These are phyloP conservation scores for Chamaecrista fasciculata DNA, from an alignment of 306 rosid genomes.

Conservation along the genomic window DNA sequence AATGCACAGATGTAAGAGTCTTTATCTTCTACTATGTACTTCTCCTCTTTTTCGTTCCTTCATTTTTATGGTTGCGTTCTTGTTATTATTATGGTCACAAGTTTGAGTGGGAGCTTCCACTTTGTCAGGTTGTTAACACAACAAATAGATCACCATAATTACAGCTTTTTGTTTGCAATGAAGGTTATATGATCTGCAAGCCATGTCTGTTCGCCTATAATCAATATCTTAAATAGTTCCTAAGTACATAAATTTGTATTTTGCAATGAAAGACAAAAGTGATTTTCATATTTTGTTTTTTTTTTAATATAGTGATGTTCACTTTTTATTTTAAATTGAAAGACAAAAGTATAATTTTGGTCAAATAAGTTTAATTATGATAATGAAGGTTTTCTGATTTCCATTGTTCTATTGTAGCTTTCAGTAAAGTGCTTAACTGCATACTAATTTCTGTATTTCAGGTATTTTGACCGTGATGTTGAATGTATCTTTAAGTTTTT, in stretches of 20 bases:
- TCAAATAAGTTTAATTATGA: neutral
- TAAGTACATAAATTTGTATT: neutral
- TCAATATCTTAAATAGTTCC: conserved; percentile 3
- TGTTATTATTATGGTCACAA: neutral
- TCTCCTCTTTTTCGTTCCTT: neutral
- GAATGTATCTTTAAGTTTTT: conserved; percentile 88
- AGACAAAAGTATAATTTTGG: conserved; percentile 3
- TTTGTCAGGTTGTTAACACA: conserved; percentile 11
- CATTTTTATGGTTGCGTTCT: neutral
- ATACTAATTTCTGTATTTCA: conserved; percentile 41
- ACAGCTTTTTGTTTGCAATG: neutral
- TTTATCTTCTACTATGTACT: conserved; percentile 17
- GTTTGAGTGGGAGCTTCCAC: neutral
- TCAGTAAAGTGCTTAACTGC: neutral
- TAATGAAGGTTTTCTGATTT: neutral
- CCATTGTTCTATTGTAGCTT: neutral
- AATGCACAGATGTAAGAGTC: conserved; percentile 84
- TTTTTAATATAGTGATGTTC: neutral
- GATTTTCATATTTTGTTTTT: neutral
- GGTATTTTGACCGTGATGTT: conserved; percentile 98
- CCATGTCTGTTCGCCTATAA: neutral
- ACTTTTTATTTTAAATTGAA: neutral
- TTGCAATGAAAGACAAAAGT: no score
- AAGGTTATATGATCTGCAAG: neutral
- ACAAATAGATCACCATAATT: neutral